Evolutionary conservation across 495 filamentous ascomycete genomes (phyloP), one percentile per base, ranked within the genome.

Genomic region (Aspergillus wentii): DNA sequence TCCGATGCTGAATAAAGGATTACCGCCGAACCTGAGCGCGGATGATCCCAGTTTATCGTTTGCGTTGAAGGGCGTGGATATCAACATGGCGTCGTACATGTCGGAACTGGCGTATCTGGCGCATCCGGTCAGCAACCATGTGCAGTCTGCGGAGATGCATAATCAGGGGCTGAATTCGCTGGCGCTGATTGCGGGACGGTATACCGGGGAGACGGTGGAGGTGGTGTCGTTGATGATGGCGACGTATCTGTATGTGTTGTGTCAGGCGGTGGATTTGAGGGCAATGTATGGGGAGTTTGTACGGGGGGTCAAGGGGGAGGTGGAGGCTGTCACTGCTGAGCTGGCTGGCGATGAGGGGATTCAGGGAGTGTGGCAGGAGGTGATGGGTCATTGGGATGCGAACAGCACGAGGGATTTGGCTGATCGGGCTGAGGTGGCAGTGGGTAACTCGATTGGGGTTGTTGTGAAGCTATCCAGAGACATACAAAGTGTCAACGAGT

Each of bases 71-170:
- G 77, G 76, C 0, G 64, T 79, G 5, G 80, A 85, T 40, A 72
- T 82, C 48, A 79, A 71, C 43, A 78, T 80, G 66, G 74, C 80
- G 0, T 66, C 78, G 1, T 80, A 80, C 43, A 70, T 75, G 57
- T 68, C 76, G 5, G 80, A 84, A 46, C 54, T 69, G 17, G 66
- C 47, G 54, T 64, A 66, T 40, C 61, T 71, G 5, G 67, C 72
- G 2, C 56, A 63, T 11, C 72, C 72, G 0, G 59, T 78, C 45
- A 67, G 60, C 42, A 49, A 51, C 3, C 69, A 73, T 42, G 59
- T 76, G 0, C 69, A 75, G 39, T 50, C 62, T 1, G 71, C 75
- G 5, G 75, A 79, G 37, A 69, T 75, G 64, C 36, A 52, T 9
- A 78, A 79, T 41, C 75, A 79, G 49, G 57, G 57, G 3, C 48